These are phyloP conservation scores for Ogataea wickerhamii DNA, from an alignment of 805 yeast species.

Conservation along the genomic window DNA sequence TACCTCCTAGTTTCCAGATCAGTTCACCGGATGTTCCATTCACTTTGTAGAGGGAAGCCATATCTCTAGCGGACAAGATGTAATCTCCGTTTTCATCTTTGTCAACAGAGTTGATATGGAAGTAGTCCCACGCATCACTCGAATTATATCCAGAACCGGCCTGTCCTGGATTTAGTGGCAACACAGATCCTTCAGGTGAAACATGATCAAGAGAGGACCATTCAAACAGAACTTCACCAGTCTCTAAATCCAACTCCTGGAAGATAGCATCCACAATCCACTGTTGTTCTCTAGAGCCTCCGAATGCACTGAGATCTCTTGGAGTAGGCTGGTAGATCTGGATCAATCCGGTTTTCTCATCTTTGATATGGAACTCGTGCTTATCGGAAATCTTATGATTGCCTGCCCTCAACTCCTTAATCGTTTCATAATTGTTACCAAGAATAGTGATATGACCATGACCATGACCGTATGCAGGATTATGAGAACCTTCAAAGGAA, in stretches of 20 bases:
- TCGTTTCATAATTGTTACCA: conserved; percentile 29
- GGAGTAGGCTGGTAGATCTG: conserved; percentile 35
- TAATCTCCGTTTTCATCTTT: conserved; percentile 35
- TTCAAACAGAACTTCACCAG: conserved; percentile 35
- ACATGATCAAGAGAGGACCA: conserved; percentile 35
- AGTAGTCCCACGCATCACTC: conserved; percentile 38
- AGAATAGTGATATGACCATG: conserved; percentile 34
- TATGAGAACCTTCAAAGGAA: conserved; percentile 36
- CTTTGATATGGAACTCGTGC: conserved; percentile 36
- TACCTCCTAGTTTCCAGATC: conserved; percentile 35
- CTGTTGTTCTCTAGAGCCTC: conserved; percentile 26
- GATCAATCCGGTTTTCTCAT: conserved; percentile 31
- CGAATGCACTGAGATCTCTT: conserved; percentile 29
- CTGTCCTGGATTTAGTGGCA: conserved; percentile 30
- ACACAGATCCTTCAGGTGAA: conserved; percentile 32
- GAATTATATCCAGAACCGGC: conserved; percentile 35
- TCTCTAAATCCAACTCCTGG: conserved; percentile 36
- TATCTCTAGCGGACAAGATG: conserved; percentile 35
- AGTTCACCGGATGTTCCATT: conserved; percentile 36
- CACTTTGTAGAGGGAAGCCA: conserved; percentile 34
- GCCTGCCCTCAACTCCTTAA: conserved; percentile 34
- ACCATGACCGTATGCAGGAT: conserved; percentile 20
- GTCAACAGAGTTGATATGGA: conserved; percentile 39
- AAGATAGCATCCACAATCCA: conserved; percentile 36
- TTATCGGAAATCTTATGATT: conserved; percentile 34